phyloP scores from a whole-genome alignment of 2,329 filamentous ascomycete species.

The Achaetomium macrosporum region DNA sequence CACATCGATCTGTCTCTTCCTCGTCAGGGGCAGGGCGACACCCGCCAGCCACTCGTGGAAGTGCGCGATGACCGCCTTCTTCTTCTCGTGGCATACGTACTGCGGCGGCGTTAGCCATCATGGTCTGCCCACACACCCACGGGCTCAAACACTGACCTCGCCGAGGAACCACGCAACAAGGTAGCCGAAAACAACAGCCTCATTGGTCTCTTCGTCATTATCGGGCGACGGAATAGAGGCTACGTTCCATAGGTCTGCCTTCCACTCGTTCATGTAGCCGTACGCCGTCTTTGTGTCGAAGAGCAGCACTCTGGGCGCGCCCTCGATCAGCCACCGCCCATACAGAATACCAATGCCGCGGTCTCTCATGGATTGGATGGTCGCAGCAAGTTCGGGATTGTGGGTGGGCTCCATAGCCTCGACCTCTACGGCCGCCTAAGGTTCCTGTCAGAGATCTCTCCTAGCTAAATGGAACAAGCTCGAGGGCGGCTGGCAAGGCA shows the following conservation, averaged over 20 bases:
- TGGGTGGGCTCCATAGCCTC: constrained; percentile 77
- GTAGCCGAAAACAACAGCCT: constrained; percentile 96
- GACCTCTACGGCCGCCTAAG: constrained; percentile 90
- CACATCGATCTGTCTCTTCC: constrained; percentile 90
- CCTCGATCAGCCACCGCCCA: constrained; percentile 95
- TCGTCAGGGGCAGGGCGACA: constrained; percentile 84
- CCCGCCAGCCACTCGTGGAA: constrained; percentile 99
- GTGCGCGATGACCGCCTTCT: constrained; percentile 88
- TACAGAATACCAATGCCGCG: constrained; percentile 87
- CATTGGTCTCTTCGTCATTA: constrained; percentile 90
- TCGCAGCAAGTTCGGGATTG: constrained; percentile 69
- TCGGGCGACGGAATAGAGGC: constrained; percentile 91
- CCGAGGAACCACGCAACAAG: constrained; percentile 96
- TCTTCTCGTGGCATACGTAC: constrained; percentile 92
- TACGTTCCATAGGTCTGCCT: constrained; percentile 87
- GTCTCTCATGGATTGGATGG: constrained; percentile 88
- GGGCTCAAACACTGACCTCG: constrained; percentile 57
- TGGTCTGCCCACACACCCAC: constrained; percentile 12
- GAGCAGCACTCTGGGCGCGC: constrained; percentile 84
- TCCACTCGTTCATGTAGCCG: constrained; percentile 90
- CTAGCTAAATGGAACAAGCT: not conserved
- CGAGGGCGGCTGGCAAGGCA: not conserved
- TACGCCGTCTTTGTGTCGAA: constrained; percentile 95
- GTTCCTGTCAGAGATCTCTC: constrained; percentile 21
- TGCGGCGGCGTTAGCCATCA: constrained; percentile 32